Conservation (phyloP, 129 eudicot genomes). For the Helianthus annuus region HanXRQr2.0-SUNRISE NC_035438.2:25549157-25549656, state of each 20-base stretch:
- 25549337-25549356: neutral
- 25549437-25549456: slow-evolving; percentile 40
- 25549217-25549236: no score
- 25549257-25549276: no score
- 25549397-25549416: neutral
- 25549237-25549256: no score
- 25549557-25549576: slow-evolving; percentile 52
- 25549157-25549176: no score
- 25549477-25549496: slow-evolving; percentile 73
- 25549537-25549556: slow-evolving; percentile 49
- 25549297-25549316: neutral
- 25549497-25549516: slow-evolving; percentile 63
- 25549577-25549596: slow-evolving; percentile 69
- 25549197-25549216: no score
- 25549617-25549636: slow-evolving; percentile 93
- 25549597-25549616: slow-evolving; percentile 56
- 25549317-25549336: neutral
- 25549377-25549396: neutral
- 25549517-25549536: slow-evolving; percentile 46
- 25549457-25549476: slow-evolving; percentile 44
- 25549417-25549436: slow-evolving; percentile 2
- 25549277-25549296: no score
- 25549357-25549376: neutral
- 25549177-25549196: no score
- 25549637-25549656: slow-evolving; percentile 97